phyloP scores from a whole-genome alignment of 108 stramenopile genomes.

The Nannochloropsis oceanica region DNA sequence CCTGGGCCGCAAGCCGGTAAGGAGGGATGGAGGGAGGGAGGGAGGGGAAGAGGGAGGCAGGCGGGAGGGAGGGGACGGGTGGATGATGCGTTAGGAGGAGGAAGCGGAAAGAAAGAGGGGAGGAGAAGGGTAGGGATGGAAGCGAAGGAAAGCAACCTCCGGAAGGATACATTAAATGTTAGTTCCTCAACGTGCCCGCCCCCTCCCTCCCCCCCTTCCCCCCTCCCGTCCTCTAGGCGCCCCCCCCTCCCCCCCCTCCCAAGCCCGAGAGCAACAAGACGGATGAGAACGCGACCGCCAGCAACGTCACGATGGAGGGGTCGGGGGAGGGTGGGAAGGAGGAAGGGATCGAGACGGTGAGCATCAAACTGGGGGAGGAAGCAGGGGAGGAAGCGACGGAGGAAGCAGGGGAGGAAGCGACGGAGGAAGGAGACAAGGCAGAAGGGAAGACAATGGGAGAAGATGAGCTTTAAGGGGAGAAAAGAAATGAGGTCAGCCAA shows the following conservation, averaged over 20 bases:
- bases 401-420: background rate
- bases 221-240: background rate
- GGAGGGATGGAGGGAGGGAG: background rate
- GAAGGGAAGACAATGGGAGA: no score
- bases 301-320: slow-evolving; percentile 5
- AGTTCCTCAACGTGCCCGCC: background rate
- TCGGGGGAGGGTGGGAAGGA: background rate
- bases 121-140: background rate
- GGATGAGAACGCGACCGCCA: background rate
- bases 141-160: background rate
- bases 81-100: background rate
- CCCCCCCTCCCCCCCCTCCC: background rate
- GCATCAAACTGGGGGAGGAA: background rate
- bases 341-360: background rate
- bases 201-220: background rate
- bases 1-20: slow-evolving; percentile 4
- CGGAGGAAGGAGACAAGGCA: background rate
- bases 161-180: background rate
- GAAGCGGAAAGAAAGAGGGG: background rate
- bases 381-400: background rate
- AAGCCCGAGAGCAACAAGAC: background rate
- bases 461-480: background rate
- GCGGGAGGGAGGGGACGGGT: background rate
- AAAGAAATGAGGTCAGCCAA: no score
- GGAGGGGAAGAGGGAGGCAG: background rate